Conservation (phyloP, 2,329 filamentous ascomycete species). For the Calonectria hongkongensis region DNA sequence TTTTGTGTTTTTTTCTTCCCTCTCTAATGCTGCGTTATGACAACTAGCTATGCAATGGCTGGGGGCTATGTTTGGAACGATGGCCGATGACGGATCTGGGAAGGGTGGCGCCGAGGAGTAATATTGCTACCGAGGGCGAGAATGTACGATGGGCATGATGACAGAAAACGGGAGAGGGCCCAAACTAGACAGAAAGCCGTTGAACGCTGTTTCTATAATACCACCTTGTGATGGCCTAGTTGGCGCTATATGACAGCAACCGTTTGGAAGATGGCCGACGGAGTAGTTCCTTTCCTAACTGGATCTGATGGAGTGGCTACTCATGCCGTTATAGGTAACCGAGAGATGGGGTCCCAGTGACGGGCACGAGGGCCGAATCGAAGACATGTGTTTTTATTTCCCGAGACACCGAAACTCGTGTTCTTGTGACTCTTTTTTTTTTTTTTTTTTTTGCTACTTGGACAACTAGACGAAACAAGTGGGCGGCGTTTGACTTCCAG, state of each 20-base stretch:
- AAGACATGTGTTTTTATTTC: not conserved
- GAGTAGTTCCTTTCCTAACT: not conserved
- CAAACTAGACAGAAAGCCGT: constrained; percentile 18
- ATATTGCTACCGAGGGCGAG: not conserved
- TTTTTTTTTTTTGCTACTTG: not conserved
- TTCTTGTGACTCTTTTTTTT: not conserved
- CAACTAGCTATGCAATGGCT: constrained; percentile 11
- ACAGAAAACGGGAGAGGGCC: constrained; percentile 11
- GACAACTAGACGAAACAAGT: not conserved
- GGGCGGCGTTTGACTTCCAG: constrained; percentile 5
- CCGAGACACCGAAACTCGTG: not conserved
- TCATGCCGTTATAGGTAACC: not conserved
- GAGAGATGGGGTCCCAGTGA: not conserved
- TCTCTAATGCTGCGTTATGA: constrained; percentile 18
- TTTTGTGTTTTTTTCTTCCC: not conserved
- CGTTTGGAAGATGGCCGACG: not conserved
- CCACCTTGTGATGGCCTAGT: constrained; percentile 26
- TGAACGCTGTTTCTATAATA: constrained; percentile 14
- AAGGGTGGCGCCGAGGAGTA: constrained; percentile 42
- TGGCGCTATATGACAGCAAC: constrained; percentile 24
- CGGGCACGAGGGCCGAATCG: not conserved
- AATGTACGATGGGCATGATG: constrained; percentile 33
- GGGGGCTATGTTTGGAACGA: constrained; percentile 7
- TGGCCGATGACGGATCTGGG: constrained; percentile 32
- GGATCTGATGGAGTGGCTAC: not conserved